Conservation (phyloP, 208 protist genomes). For the Trichomonas tenax region DNA sequence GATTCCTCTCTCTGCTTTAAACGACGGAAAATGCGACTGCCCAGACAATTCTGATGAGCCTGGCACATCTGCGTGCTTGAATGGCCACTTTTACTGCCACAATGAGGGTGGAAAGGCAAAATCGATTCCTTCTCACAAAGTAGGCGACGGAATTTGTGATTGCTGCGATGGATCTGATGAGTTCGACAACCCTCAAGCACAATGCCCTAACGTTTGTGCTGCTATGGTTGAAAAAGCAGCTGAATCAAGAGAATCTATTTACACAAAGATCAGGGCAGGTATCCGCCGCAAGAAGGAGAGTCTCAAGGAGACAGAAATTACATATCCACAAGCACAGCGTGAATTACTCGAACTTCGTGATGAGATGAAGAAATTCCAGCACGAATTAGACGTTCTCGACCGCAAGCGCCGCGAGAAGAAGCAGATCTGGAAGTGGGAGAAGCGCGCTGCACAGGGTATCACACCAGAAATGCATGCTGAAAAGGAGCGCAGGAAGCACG, state of each 20-base stretch:
- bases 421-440: neutral
- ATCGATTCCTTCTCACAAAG: conserved; percentile 26
- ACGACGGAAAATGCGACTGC: conserved; percentile 32
- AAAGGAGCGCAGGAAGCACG: neutral
- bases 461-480: neutral
- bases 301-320: neutral
- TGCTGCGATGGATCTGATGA: conserved; percentile 52
- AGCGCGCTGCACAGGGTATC: neutral
- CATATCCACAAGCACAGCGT: neutral
- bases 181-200: neutral
- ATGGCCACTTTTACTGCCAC: conserved; percentile 35
- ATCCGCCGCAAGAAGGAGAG: neutral
- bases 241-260: neutral
- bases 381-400: neutral
- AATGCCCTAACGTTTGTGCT: neutral
- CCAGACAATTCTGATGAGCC: conserved; percentile 39
- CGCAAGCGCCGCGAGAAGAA: neutral
- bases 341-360: neutral
- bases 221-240: neutral
- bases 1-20: conserved; percentile 14
- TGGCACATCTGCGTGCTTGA: conserved; percentile 38
- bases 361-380: neutral
- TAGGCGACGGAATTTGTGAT: conserved; percentile 46
- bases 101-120: conserved; percentile 20
- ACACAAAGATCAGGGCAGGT: neutral